Base-by-base conservation (phyloP, 2,329 filamentous ascomycete species). In the Blastomyces gilchristii region DNA sequence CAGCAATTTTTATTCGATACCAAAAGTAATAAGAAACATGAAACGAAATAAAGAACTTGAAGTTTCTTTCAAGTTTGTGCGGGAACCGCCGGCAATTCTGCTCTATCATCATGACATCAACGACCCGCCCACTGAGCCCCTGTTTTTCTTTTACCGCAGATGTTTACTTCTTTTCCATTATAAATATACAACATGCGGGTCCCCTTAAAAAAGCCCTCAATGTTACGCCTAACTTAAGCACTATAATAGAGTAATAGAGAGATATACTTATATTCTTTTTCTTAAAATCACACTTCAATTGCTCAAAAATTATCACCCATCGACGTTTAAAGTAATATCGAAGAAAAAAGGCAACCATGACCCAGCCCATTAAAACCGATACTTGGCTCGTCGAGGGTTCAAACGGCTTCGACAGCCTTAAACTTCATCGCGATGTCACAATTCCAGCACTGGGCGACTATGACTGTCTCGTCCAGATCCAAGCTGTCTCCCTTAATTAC, bases 381-480 rank as follows among this genome's bases (percentile, higher is more conserved):
- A 8, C 49, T 16, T 62, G 60, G 60, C 22, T 62, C 16, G 34
- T 62, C 28, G 60, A 62, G 5, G 49, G 49, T 1, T 9, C 14
- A 18, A 61, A 62, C 8, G 62, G 59, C 18, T 62, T 63, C 52
- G 52, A 63, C 43, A 49, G 58, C 53, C 43, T 63, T 14, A 22
- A 25, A 16, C 34, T 63, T 41, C 60, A 56, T 16, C 47, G 41
- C 37, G 59, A 50, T 16, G 37, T 52, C 37, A 18, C 49, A 25
- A 58, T 63, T 37, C 58, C 62, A 7, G 49, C 57, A 18, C 25
- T 87, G 1, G 87, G 87, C 57, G 87, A 90, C 62, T 83, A 83
- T 65, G 85, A 92, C 34, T 87, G 91, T 6, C 80, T 92, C 43
- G 85, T 92, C 68, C 88, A 87, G 74, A 79, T 82, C 1, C 69